These are phyloP conservation scores for Gossypium australe DNA, from an alignment of 345 rosid genomes.

Conservation along the genomic window DNA sequence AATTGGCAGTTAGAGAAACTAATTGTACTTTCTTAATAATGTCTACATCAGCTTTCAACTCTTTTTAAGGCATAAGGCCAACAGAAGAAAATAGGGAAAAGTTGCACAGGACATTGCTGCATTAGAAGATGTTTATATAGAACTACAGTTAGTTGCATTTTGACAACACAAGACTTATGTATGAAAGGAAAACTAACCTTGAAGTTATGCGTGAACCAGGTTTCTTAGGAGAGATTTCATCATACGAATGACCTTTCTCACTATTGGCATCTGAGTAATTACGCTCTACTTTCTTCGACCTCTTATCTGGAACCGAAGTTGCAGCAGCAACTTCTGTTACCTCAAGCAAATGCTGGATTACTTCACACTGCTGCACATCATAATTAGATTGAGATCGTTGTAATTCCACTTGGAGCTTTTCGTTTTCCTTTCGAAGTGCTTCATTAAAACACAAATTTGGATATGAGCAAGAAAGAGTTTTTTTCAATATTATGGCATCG, in stretches of 20 bases:
- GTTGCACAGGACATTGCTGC: neutral
- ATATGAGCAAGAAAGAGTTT: conserved; percentile 79
- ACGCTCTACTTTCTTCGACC: conserved; percentile 2
- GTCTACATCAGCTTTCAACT: neutral
- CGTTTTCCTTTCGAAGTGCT: conserved; percentile 68
- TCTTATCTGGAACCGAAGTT: conserved; percentile 4
- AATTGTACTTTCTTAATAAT: neutral
- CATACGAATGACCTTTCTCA: conserved; percentile 38
- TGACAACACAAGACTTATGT: neutral
- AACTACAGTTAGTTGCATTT: neutral
- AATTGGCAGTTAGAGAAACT: neutral
- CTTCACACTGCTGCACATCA: conserved; percentile 83
- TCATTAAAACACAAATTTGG: conserved; percentile 81
- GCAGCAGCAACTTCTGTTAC: conserved; percentile 51
- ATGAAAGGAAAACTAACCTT: conserved; percentile 40
- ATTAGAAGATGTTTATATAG: neutral
- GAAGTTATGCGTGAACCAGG: conserved; percentile 45
- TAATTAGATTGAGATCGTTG: conserved; percentile 75
- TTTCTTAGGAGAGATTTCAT: conserved; percentile 44
- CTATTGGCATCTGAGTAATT: conserved; percentile 33
- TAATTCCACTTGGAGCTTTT: conserved; percentile 76
- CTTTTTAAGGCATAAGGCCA: neutral
- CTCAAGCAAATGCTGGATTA: conserved; percentile 80
- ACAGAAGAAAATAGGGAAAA: neutral
- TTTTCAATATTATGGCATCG: conserved; percentile 64